A percentile compares a stretch with the other conserved stretches of the same genome.
These are phyloP conservation scores for Coemansia sp. DNA, from an alignment of 192 early-diverging fungal genomes.

Conservation along the genomic window DNA sequence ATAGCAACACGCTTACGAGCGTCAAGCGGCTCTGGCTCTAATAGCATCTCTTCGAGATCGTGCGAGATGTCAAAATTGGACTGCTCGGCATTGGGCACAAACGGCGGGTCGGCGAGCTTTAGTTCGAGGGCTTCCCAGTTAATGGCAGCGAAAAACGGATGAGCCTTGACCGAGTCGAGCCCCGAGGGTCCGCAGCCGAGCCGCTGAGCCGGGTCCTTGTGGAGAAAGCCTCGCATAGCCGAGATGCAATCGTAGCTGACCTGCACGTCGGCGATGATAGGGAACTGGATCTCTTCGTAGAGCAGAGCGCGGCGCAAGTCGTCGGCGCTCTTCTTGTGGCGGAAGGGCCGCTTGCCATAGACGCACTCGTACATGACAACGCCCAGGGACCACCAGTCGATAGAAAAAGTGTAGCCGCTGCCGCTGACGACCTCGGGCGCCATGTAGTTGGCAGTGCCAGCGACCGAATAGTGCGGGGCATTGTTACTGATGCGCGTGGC, in stretches of 20 bases:
- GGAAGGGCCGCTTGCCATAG: constrained; percentile 70
- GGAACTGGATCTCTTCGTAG: constrained; percentile 57
- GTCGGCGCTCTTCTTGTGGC: constrained; percentile 13
- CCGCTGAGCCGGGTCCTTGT: constrained; percentile 70
- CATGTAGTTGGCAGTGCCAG: constrained; percentile 76
- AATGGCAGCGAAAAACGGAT: constrained; percentile 77
- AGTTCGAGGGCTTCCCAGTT: constrained; percentile 75
- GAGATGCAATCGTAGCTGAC: constrained; percentile 67
- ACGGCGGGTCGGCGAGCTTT: constrained; percentile 75
- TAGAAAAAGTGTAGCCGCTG: constrained; percentile 66
- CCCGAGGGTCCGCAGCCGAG: constrained; percentile 80
- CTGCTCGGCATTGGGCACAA: constrained; percentile 80
- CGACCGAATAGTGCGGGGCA: not conserved
- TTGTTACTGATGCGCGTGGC: constrained; percentile 67
- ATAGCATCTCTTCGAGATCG: constrained; percentile 92
- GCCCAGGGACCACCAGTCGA: constrained; percentile 95
- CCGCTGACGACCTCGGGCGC: constrained; percentile 63
- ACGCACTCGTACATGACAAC: constrained; percentile 83
- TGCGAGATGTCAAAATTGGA: constrained; percentile 96
- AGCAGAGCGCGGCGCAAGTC: constrained; percentile 34
- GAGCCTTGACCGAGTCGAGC: constrained; percentile 62
- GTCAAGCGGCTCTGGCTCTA: constrained; percentile 95
- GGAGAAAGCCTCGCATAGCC: constrained; percentile 68
- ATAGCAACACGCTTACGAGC: constrained; percentile 66
- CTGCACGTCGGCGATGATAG: constrained; percentile 13